Conservation (phyloP, 2,329 filamentous ascomycete species). For the Verticillium tricorpus region DNA sequence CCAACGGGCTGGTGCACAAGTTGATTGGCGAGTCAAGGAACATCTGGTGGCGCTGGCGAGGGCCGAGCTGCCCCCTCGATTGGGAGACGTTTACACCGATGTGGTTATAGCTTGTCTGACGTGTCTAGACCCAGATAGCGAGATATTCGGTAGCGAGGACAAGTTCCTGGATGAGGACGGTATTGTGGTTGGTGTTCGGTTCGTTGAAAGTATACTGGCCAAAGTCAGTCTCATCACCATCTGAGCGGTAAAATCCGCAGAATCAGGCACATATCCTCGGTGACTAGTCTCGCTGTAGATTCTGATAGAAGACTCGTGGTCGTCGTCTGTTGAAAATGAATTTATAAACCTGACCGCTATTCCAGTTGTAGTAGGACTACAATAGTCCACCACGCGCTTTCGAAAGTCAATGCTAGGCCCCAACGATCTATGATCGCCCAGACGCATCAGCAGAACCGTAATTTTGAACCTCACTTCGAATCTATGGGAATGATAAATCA, state of each 20-base stretch:
- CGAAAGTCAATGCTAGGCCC: too few species aligned
- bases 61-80: slow-evolving; percentile 10
- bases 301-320: too few species aligned
- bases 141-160: slow-evolving; percentile 21
- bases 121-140: slow-evolving; percentile 24
- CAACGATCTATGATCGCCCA: too few species aligned
- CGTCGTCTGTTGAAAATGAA: too few species aligned
- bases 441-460: too few species aligned
- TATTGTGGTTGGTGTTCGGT: slow-evolving; percentile 21
- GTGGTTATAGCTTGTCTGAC: slow-evolving; percentile 29
- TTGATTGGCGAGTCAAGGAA: slow-evolving; percentile 3
- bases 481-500: too few species aligned
- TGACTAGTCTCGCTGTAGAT: too few species aligned
- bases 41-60: slow-evolving; percentile 13
- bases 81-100: slow-evolving; percentile 16
- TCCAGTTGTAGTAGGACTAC: too few species aligned
- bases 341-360: too few species aligned
- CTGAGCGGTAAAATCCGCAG: background rate
- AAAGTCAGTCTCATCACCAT: background rate
- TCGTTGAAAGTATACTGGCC: slow-evolving; percentile 18
- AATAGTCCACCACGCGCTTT: too few species aligned
- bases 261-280: too few species aligned
- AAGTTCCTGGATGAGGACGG: slow-evolving; percentile 24
- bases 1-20: background rate
- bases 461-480: too few species aligned